Evolutionary conservation across 345 rosid species (phyloP).

Genomic region (Arabidopsis thaliana): DNA sequence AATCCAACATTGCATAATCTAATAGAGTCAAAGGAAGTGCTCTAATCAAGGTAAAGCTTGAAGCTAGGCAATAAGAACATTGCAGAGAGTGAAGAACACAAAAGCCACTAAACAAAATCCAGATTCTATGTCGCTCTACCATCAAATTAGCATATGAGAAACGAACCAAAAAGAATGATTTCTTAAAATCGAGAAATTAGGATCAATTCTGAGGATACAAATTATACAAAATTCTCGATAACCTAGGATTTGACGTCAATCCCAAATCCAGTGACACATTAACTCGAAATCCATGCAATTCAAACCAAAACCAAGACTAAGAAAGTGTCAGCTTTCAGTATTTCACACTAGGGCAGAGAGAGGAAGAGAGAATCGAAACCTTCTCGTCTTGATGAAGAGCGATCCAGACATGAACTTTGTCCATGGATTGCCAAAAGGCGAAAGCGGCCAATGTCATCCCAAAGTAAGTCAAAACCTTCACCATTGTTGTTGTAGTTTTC

Average conservation of each 20-base stretch:
- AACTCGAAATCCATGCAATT: background rate
- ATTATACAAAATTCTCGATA: background rate
- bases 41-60: background rate
- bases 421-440: slow-evolving; percentile 90
- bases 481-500: slow-evolving; percentile 51
- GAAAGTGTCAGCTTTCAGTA: background rate
- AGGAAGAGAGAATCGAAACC: slow-evolving; percentile 40
- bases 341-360: background rate
- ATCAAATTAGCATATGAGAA: background rate
- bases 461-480: slow-evolving; percentile 67
- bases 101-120: slow-evolving; percentile 3
- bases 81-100: background rate
- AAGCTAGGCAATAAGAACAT: background rate
- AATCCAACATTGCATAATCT: background rate
- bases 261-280: background rate
- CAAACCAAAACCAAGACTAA: background rate
- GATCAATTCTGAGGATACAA: background rate
- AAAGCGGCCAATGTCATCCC: slow-evolving; percentile 85
- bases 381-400: slow-evolving; percentile 79
- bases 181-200: background rate
- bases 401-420: slow-evolving; percentile 90
- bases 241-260: slow-evolving; percentile 46
- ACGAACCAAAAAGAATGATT: background rate
- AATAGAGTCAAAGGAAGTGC: background rate
- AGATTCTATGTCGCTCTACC: background rate